Evolutionary conservation across 225 moss, liverwort and hornwort species (phyloP).

Genomic region (Antitrichia curtipendula): DNA sequence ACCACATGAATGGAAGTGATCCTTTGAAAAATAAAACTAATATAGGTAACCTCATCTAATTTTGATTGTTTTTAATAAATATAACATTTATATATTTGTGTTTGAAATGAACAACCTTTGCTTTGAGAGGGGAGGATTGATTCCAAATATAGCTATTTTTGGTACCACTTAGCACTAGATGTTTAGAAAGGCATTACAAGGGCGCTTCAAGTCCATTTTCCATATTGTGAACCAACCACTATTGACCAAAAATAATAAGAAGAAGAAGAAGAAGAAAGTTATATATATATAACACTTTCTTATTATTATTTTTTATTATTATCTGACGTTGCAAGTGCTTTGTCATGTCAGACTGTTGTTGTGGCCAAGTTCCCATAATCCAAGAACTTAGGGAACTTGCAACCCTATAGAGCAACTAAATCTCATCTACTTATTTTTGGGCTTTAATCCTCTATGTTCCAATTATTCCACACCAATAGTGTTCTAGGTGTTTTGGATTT

Average conservation of each 20-base stretch:
- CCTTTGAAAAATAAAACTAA: rapidly evolving
- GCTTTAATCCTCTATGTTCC: neutral
- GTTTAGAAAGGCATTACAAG: no score
- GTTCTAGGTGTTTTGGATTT: neutral
- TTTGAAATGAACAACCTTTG: neutral
- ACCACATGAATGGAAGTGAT: neutral
- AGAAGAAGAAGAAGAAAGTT: no score
- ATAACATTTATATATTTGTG: neutral
- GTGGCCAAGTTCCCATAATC: no score
- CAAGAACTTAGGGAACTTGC: no score
- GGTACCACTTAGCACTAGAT: neutral
- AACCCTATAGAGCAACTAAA: no score
- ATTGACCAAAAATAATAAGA: no score
- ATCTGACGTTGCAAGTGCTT: no score
- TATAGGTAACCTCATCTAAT: neutral
- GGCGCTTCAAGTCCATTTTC: no score
- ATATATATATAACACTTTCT: no score
- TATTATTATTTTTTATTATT: no score
- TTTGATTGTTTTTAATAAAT: neutral
- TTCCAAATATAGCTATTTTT: neutral
- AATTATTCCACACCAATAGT: rapidly evolving
- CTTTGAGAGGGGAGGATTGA: rapidly evolving
- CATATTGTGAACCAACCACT: no score
- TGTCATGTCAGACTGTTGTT: no score
- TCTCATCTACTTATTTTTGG: neutral